A percentile compares a stretch with the other conserved stretches of the same genome.
Conservation (phyloP, 306 rosid genomes). For the Carpinus viminea region DNA sequence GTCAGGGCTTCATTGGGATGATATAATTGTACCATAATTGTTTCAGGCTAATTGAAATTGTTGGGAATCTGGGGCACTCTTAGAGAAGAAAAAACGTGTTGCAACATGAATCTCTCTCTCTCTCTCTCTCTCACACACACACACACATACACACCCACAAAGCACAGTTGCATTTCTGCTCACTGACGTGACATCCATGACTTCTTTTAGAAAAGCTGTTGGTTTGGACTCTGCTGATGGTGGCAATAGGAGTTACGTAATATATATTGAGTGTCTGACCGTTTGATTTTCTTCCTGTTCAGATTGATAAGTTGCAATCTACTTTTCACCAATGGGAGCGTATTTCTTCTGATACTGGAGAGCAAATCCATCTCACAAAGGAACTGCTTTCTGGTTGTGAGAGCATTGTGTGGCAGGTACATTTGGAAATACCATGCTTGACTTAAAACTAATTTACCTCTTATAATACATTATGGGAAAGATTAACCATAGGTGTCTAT, state of each 20-base stretch:
- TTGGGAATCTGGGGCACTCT: not conserved
- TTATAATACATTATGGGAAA: not conserved
- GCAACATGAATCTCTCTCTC: not conserved
- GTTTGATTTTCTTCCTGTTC: slow-evolving; percentile 20
- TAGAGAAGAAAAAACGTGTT: not conserved
- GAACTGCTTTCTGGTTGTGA: slow-evolving; percentile 71
- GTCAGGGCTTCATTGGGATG: not conserved
- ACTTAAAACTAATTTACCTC: not conserved
- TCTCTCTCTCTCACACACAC: too few species aligned
- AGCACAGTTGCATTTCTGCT: not conserved
- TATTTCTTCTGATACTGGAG: slow-evolving; percentile 46
- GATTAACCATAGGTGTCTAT: not conserved
- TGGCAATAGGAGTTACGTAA: slow-evolving; percentile 12
- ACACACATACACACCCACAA: too few species aligned
- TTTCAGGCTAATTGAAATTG: not conserved
- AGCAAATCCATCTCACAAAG: slow-evolving; percentile 59
- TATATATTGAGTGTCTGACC: slow-evolving; percentile 17
- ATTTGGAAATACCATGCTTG: not conserved
- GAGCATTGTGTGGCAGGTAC: slow-evolving; percentile 97
- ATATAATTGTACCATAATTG: not conserved
- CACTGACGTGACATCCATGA: not conserved
- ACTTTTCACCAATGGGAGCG: slow-evolving; percentile 82
- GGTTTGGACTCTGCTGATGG: slow-evolving; percentile 15
- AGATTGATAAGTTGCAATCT: slow-evolving; percentile 88
- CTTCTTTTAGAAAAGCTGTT: not conserved